Base-by-base conservation (phyloP, 2,329 filamentous ascomycete genomes). In the Neonectria faginata region DNA sequence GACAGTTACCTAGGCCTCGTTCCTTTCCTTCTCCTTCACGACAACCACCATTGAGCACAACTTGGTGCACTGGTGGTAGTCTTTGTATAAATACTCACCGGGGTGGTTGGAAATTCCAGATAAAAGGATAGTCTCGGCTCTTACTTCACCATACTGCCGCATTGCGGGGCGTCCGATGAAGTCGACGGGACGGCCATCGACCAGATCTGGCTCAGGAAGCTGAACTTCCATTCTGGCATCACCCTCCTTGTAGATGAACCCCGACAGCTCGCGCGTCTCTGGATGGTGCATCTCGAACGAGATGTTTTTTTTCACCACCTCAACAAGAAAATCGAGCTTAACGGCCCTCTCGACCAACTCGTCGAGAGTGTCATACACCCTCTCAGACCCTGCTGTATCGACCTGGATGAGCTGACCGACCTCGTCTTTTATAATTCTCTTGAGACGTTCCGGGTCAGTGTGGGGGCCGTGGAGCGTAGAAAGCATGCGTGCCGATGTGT, bases 301-400 rank as follows among this genome's bases (percentile, higher is more conserved):
- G 12, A 25, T 9, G 7, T 16, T 25, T 25, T 1, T 1, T 12
- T 25, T 47, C 12, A 6, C 0, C 20, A 16, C 7, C 12, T 25
- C 20, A 9, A n/a, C 44, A 16, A 3, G 6, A 2, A 47, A 9
- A 16, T 47, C 44, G 20, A 47, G 12, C 3, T 9, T 2, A 2
- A 47, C 10, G 14, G 44, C 44, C 1, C 0, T 0, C 0, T 16
- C 2, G 12, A 27, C 14, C 3, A 47, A 0, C 1, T 14, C 9
- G 20, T 25, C 11, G 44, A 47, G 22, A 3, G 2, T 22, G 2
- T 3, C 22, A 22, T 22, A 3, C 22, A 22, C 22, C 3, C 2
- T 22, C 22, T 45, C 18, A 16, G 20, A 12, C 10, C 9, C 5
- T 47, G 5, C 20, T 27, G 12, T 12, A 9, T 2, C 0, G 20